A percentile compares a stretch with the other conserved stretches of the same genome.
Conservation (phyloP, 352 stramenopile species). For the Hyaloperonospora brassicae region DNA sequence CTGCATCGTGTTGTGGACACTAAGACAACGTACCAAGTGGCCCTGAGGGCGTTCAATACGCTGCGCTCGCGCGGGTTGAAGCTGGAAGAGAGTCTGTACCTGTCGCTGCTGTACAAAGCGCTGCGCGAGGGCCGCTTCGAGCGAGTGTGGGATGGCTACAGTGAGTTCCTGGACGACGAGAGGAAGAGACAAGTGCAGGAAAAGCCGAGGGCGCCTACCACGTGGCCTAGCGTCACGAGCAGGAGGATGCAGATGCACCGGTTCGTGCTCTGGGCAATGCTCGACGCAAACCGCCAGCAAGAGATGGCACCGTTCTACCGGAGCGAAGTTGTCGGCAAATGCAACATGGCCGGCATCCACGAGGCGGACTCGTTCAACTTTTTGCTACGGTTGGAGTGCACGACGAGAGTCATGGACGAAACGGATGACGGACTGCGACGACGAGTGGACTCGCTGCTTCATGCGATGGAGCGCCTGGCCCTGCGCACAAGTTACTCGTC, state of each 20-base stretch:
- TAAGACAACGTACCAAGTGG: slow-evolving; percentile 17
- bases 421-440: slow-evolving; percentile 20
- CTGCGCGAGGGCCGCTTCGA: slow-evolving; percentile 28
- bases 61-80: slow-evolving; percentile 10
- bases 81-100: slow-evolving; percentile 36
- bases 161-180: slow-evolving; percentile 34
- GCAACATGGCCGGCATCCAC: slow-evolving; percentile 38
- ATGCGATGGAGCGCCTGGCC: slow-evolving; percentile 29
- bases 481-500: slow-evolving; percentile 55
- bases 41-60: slow-evolving; percentile 32
- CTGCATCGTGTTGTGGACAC: slow-evolving; percentile 5
- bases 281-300: slow-evolving; percentile 25
- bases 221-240: slow-evolving; percentile 35
- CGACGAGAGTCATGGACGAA: slow-evolving; percentile 30
- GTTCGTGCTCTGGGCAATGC: slow-evolving; percentile 56
- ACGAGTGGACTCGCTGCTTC: slow-evolving; percentile 43
- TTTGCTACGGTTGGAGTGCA: slow-evolving; percentile 56
- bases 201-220: slow-evolving; percentile 18
- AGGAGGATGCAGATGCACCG: slow-evolving; percentile 52
- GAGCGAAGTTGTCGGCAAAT: slow-evolving; percentile 30
- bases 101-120: slow-evolving; percentile 61
- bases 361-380: slow-evolving; percentile 65
- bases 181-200: slow-evolving; percentile 17
- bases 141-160: slow-evolving; percentile 32
- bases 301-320: slow-evolving; percentile 39